Evolutionary conservation across 768 basidiomycete genomes (phyloP), one percentile per base, ranked within the genome.

Genomic region (Trametes villosa): DNA sequence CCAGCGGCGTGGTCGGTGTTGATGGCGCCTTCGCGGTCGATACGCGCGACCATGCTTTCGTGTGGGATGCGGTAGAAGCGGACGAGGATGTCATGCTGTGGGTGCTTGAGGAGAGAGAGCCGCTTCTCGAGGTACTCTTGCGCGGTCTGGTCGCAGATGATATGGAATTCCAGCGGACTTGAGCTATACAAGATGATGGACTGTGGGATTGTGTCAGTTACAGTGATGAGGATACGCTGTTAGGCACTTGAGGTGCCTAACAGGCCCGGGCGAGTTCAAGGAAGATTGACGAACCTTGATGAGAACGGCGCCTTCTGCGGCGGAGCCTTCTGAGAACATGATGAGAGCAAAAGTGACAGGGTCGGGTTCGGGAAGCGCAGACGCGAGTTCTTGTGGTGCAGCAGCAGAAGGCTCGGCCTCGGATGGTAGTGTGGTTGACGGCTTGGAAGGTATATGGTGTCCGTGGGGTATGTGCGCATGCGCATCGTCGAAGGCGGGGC

Each of bases 1-100:
- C 82, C 82, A 53, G 82, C 79, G 27, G 78, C 76, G 63, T 83
- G 82, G 52, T 79, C 79, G 5, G 79, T 77, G 29, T 66, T 64
- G 42, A 83, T 76, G 0, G 76, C 71, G 29, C 81, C 81, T 66
- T 82, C 82, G 22, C 82, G 76, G 7, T 76, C 70, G 15, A 82
- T 69, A 42, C 81, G 76, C 50, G 76, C 78, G 24, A 70, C 53
- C 78, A 83, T 81, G 47, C 65, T 70, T 52, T 79, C 72, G 70
- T 71, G 72, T 12, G 78, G 68, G 2, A 78, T 73, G 22, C 72
- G 74, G 50, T 82, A 78, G 63, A 80, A 83, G 29, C 73, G 74
- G 2, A 83, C 74, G 27, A 69, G 67, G 54, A 82, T 60, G 36
- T 71, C 68, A 59, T 76, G 71, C 9, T 65, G 54, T 1, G 81